A percentile compares a stretch with the other conserved stretches of the same genome.
Conservation (phyloP, 345 rosid genomes). For the Capsella bursapastoris region DNA sequence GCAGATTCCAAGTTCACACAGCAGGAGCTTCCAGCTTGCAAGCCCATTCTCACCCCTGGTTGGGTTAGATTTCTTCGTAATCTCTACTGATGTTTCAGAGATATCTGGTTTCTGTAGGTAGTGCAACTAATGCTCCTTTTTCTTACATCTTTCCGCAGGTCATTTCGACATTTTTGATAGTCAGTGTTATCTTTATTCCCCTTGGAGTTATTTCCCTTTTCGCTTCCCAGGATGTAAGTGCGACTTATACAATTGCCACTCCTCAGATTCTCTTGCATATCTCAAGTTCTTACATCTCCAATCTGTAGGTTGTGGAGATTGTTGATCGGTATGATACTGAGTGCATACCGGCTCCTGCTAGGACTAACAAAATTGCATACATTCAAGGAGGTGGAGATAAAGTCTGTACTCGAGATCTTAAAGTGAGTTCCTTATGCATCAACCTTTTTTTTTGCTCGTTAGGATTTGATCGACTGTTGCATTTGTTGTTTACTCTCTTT, state of each 20-base stretch:
- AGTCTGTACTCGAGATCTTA: constrained; percentile 59
- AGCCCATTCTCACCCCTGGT: constrained; percentile 95
- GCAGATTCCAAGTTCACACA: constrained; percentile 95
- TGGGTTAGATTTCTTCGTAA: constrained; percentile 62
- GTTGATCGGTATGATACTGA: constrained; percentile 75
- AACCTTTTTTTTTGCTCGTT: neutral
- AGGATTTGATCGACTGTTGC: neutral
- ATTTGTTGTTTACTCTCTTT: constrained; percentile 33
- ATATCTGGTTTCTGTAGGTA: neutral
- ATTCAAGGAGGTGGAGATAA: constrained; percentile 61
- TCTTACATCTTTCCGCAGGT: constrained; percentile 55
- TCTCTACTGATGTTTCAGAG: neutral
- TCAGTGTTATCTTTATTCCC: constrained; percentile 91
- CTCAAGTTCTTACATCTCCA: constrained; percentile 31
- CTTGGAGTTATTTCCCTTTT: constrained; percentile 88
- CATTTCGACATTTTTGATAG: constrained; percentile 83
- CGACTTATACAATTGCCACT: constrained; percentile 1
- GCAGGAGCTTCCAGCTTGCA: constrained; percentile 99
- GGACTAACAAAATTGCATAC: constrained; percentile 60
- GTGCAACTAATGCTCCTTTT: neutral
- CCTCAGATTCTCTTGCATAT: constrained; percentile 6
- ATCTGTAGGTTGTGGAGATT: constrained; percentile 83
- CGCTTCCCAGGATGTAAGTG: constrained; percentile 88
- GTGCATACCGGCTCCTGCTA: constrained; percentile 63
- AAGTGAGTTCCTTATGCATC: constrained; percentile 48